phyloP scores from a whole-genome alignment of 164 flowering plant species.

The Cinnamomum chago region DNA sequence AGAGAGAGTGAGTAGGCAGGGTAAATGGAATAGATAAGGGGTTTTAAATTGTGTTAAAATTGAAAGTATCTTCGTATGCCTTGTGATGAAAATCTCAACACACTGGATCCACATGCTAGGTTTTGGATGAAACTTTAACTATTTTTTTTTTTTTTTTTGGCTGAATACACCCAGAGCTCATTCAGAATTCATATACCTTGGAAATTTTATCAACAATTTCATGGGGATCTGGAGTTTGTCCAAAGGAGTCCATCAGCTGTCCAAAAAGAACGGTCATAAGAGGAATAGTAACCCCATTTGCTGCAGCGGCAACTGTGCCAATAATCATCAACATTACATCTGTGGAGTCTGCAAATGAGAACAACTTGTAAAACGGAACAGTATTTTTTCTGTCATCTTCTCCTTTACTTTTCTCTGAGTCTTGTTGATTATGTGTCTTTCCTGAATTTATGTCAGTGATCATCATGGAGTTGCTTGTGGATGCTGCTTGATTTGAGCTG shows the following conservation, averaged over 20 bases:
- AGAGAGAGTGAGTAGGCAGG: neutral
- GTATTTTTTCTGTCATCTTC: neutral
- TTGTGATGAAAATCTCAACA: neutral
- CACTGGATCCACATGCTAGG: neutral
- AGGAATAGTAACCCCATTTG: slow-evolving; percentile 38
- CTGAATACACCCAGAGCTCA: too few species aligned
- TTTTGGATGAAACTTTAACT: neutral
- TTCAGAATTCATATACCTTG: slow-evolving; percentile 24
- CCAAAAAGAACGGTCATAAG: slow-evolving; percentile 41
- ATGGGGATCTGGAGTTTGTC: slow-evolving; percentile 11
- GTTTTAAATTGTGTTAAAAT: too few species aligned
- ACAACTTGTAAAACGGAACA: slow-evolving; percentile 20
- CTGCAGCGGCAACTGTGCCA: slow-evolving; percentile 38
- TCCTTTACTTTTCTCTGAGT: neutral
- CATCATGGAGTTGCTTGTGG: neutral
- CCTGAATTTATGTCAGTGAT: neutral
- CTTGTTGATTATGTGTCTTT: neutral
- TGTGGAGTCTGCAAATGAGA: slow-evolving; percentile 18
- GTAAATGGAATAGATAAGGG: neutral
- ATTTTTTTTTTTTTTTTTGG: too few species aligned
- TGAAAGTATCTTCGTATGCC: neutral
- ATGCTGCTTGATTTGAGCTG: neutral
- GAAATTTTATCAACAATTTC: slow-evolving; percentile 27
- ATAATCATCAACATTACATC: slow-evolving; percentile 18
- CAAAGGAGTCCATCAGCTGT: slow-evolving; percentile 27